phyloP scores from a whole-genome alignment of 768 basidiomycete genomes.

The Trametes elegans region DNA sequence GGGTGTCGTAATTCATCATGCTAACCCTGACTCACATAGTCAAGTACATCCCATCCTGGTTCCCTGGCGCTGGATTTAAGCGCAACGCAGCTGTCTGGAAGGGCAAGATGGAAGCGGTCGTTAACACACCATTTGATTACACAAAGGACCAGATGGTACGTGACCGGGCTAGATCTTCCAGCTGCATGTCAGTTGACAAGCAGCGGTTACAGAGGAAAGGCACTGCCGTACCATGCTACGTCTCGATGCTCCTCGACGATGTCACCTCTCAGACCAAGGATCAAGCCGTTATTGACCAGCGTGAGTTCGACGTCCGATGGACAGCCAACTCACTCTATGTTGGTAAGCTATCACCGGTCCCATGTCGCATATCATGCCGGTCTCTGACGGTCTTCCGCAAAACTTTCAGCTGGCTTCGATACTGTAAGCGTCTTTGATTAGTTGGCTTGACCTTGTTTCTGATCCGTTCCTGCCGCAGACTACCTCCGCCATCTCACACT shows the following conservation, averaged over 20 bases:
- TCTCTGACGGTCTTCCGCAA: not conserved
- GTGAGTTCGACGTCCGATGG: constrained; percentile 74
- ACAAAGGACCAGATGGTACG: constrained; percentile 18
- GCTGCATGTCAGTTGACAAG: not conserved
- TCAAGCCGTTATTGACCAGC: constrained; percentile 31
- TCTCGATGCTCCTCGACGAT: constrained; percentile 55
- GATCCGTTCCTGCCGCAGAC: constrained; percentile 43
- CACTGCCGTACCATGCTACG: constrained; percentile 39
- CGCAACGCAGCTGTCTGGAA: constrained; percentile 21
- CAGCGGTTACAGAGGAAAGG: constrained; percentile 32
- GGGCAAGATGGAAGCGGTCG: constrained; percentile 18
- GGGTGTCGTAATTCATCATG: not conserved
- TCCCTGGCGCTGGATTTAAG: constrained; percentile 29
- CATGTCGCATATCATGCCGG: not conserved
- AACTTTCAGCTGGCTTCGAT: constrained; percentile 50
- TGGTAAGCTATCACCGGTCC: constrained; percentile 26
- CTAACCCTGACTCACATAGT: constrained; percentile 8
- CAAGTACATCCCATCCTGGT: constrained; percentile 29
- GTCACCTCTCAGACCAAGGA: constrained; percentile 29
- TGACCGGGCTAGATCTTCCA: not conserved
- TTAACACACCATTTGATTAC: constrained; percentile 16
- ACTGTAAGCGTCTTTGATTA: constrained; percentile 40
- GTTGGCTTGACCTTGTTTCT: not conserved
- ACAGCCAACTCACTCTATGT: constrained; percentile 83
- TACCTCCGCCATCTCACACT: constrained; percentile 52